A percentile compares a stretch with the other conserved stretches of the same genome.
These are phyloP conservation scores for Cruciata laevipes DNA, from an alignment of 257 asterid genomes.

Conservation along the genomic window DNA sequence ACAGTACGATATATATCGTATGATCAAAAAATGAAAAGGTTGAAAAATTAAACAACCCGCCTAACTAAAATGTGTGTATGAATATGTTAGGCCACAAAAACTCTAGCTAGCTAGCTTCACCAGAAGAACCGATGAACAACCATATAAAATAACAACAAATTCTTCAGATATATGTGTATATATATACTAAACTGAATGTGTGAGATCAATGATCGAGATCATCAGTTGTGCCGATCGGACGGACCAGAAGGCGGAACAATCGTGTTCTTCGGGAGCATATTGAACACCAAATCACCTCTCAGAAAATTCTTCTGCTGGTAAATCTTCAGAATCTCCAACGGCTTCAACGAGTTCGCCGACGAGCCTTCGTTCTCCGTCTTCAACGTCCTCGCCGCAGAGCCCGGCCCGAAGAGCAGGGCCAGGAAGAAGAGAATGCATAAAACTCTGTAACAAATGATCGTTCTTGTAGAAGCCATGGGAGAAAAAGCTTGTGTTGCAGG, in stretches of 20 bases:
- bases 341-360: background rate
- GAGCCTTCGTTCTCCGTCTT: slow-evolving; percentile 8
- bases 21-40: too few relatives aligned
- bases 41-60: background rate
- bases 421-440: slow-evolving; percentile 4
- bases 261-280: slow-evolving; percentile 20
- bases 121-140: background rate
- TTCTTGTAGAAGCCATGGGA: background rate
- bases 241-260: slow-evolving; percentile 33
- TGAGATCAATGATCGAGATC: background rate
- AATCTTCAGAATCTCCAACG: slow-evolving; percentile 19
- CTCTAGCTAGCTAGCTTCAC: background rate
- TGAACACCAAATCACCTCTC: slow-evolving; percentile 15
- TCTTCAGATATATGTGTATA: background rate
- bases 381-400: slow-evolving; percentile 13
- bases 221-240: slow-evolving; percentile 30
- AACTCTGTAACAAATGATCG: background rate
- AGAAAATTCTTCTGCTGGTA: slow-evolving; percentile 8
- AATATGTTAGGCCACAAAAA: slow-evolving; percentile 4
- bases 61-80: background rate
- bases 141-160: background rate
- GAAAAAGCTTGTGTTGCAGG: background rate
- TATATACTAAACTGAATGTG: background rate
- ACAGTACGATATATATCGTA: background rate
- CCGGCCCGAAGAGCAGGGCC: slow-evolving; percentile 8